Conservation (phyloP, 2,329 filamentous ascomycete species). For the Kalmusia sp. region DNA sequence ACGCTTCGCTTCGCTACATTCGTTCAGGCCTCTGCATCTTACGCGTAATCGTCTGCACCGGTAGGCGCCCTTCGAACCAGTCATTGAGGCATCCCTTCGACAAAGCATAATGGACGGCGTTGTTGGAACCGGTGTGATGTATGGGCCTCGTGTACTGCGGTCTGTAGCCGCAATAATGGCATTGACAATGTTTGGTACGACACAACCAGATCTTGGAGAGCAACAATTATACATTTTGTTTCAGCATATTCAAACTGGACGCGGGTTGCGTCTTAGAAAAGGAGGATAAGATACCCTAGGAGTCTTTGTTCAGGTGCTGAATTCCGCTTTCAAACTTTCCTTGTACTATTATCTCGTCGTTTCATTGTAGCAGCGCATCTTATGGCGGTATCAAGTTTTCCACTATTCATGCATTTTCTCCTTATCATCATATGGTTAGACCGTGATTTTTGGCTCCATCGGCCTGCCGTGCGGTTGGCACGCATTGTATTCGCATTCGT, state of each 20-base stretch:
- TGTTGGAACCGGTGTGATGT: constrained; percentile 23
- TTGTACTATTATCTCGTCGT: background rate
- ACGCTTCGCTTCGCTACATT: constrained; percentile 31
- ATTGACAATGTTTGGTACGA: background rate
- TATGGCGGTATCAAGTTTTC: constrained; percentile 4
- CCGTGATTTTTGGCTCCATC: background rate
- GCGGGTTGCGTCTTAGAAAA: constrained; percentile 13
- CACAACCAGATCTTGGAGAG: constrained; percentile 9
- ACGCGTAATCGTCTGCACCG: constrained; percentile 14
- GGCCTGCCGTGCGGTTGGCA: background rate
- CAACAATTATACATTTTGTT: constrained; percentile 19
- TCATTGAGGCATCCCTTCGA: constrained; percentile 16
- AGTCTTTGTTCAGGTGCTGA: background rate
- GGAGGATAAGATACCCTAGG: constrained; percentile 34
- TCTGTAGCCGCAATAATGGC: background rate
- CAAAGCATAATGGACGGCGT: constrained; percentile 39
- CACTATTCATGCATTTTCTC: constrained; percentile 10
- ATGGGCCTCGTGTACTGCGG: constrained; percentile 22
- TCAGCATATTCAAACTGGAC: constrained; percentile 17
- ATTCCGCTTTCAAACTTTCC: constrained; percentile 3
- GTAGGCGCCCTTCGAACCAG: constrained; percentile 12
- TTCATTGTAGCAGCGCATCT: constrained; percentile 3
- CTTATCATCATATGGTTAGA: constrained; percentile 1
- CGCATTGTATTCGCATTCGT: constrained; percentile 20
- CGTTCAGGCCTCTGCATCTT: constrained; percentile 16